Conservation (phyloP, 805 yeast species). For the Sugiyamaella marilandica region DNA sequence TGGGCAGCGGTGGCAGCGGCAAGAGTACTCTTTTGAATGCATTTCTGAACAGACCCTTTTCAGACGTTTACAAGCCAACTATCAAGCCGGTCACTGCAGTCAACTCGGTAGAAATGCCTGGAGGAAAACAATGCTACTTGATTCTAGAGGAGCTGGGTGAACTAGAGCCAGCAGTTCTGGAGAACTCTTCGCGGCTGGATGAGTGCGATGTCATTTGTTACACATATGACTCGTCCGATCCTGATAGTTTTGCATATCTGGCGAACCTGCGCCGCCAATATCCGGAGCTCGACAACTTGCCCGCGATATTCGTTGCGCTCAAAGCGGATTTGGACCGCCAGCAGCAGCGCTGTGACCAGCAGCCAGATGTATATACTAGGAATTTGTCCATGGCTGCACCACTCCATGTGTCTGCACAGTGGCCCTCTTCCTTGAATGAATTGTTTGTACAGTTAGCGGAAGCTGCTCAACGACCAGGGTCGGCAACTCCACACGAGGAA, state of each 20-base stretch:
- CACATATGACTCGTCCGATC: conserved; percentile 91
- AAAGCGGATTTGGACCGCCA: conserved; percentile 96
- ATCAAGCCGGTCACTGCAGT: conserved; percentile 77
- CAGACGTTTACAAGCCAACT: conserved; percentile 74
- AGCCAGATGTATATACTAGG: conserved; percentile 83
- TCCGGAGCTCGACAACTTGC: conserved; percentile 58
- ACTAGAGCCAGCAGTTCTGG: conserved; percentile 74
- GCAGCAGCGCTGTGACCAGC: conserved; percentile 79
- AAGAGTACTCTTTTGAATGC: conserved; percentile 80
- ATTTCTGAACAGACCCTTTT: conserved; percentile 68
- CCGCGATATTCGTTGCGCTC: conserved; percentile 82
- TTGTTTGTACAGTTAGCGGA: conserved; percentile 82
- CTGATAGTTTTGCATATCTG: conserved; percentile 83
- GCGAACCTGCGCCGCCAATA: conserved; percentile 62
- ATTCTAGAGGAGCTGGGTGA: conserved; percentile 89
- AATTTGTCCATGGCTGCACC: conserved; percentile 69
- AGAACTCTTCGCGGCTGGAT: conserved; percentile 60
- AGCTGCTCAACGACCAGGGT: conserved; percentile 74
- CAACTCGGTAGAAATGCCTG: conserved; percentile 86
- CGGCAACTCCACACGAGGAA: conserved; percentile 62
- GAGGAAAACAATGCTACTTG: conserved; percentile 92
- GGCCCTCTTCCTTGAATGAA: conserved; percentile 85
- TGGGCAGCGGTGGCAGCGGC: conserved; percentile 86
- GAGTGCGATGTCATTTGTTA: conserved; percentile 90
- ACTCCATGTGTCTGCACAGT: conserved; percentile 79